A percentile compares a stretch with the other conserved stretches of the same genome.
These are phyloP conservation scores for Xylaria sp. DNA, from an alignment of 2,329 filamentous ascomycete species.

Conservation along the genomic window DNA sequence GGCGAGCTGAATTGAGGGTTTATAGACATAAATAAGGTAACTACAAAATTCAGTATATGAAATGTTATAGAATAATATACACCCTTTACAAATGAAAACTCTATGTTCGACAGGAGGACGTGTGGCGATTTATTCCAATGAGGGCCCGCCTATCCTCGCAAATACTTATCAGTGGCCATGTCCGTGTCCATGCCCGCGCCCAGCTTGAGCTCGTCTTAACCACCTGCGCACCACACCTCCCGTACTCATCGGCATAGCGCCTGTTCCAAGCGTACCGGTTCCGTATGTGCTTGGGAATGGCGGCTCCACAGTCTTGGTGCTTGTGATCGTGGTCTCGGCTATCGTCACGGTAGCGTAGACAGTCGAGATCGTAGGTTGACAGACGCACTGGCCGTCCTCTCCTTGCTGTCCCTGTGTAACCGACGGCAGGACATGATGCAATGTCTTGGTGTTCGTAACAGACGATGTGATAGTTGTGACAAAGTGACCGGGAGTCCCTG, in stretches of 20 bases:
- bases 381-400: conserved; percentile 32
- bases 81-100: conserved; percentile 1
- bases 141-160: neutral
- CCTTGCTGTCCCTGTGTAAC: conserved; percentile 14
- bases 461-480: neutral
- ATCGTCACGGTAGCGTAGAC: conserved; percentile 43
- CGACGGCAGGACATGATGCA: conserved; percentile 9
- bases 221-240: conserved; percentile 38
- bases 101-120: neutral
- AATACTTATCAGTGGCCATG: conserved; percentile 27
- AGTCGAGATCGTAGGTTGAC: conserved; percentile 41
- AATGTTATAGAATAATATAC: neutral
- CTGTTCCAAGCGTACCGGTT: conserved; percentile 37
- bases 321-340: conserved; percentile 39
- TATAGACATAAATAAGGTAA: conserved; percentile 5
- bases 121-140: neutral
- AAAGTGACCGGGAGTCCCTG: conserved; percentile 8
- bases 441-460: conserved; percentile 17
- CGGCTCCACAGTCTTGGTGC: conserved; percentile 42
- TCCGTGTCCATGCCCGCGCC: conserved; percentile 28
- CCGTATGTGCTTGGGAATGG: conserved; percentile 41
- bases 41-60: neutral
- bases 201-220: conserved; percentile 38
- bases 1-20: neutral
- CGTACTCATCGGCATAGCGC: conserved; percentile 28